phyloP scores from a whole-genome alignment of 2,329 filamentous ascomycete genomes.

The Amauroascus niger region DNA sequence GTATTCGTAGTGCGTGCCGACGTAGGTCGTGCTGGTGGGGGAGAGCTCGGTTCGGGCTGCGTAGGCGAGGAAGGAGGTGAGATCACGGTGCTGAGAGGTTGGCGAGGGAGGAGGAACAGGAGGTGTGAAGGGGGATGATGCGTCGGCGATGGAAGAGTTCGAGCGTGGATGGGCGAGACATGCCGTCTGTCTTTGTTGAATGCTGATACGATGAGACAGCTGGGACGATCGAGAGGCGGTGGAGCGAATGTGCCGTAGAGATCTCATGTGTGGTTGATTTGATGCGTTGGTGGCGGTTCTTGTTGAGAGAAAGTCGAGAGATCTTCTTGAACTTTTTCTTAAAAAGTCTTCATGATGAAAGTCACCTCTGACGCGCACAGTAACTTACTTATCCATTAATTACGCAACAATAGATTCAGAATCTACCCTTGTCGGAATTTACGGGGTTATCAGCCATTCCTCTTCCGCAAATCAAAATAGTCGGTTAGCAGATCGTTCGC shows the following conservation, averaged over 20 bases:
- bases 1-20: slow-evolving; percentile 42
- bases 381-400: too few relatives aligned
- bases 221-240: background rate
- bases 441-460: too few relatives aligned
- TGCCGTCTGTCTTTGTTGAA: background rate
- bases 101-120: slow-evolving; percentile 28
- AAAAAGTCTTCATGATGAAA: too few relatives aligned
- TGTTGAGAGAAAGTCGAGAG: too few relatives aligned
- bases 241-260: background rate
- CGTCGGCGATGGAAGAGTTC: background rate
- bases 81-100: slow-evolving; percentile 30
- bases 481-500: too few relatives aligned
- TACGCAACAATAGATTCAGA: too few relatives aligned
- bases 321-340: too few relatives aligned
- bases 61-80: slow-evolving; percentile 35
- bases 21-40: slow-evolving; percentile 32
- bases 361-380: too few relatives aligned
- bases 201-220: background rate
- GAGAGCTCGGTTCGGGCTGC: slow-evolving; percentile 32
- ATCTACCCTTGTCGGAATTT: too few relatives aligned
- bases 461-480: too few relatives aligned
- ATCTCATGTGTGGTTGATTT: background rate
- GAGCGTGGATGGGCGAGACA: background rate
- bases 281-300: too few relatives aligned
- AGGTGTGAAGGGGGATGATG: slow-evolving; percentile 12